Percentiles rank a stretch among this genome's conserved stretches.
These are phyloP conservation scores for Xanthoparmelia taractica DNA, from an alignment of 495 filamentous ascomycete species.

Conservation along the genomic window DNA sequence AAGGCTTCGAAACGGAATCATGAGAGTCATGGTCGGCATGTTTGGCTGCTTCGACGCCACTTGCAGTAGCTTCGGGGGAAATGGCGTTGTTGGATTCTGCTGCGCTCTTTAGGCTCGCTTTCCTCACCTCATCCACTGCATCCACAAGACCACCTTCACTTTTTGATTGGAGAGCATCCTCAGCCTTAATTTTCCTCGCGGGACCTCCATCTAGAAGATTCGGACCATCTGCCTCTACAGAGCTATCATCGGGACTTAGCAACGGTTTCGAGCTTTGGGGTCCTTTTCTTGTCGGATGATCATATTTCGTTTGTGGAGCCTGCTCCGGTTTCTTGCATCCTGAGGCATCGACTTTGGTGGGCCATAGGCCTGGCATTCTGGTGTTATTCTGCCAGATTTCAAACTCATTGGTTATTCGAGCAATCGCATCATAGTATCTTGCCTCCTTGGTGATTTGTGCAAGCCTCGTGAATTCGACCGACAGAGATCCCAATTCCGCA, in stretches of 20 bases:
- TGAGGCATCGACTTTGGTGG: constrained; percentile 68
- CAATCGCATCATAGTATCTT: constrained; percentile 92
- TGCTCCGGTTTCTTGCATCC: constrained; percentile 46
- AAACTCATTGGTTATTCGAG: constrained; percentile 81
- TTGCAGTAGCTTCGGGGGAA: neutral
- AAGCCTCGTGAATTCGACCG: constrained; percentile 91
- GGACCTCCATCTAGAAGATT: constrained; percentile 1
- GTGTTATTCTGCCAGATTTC: constrained; percentile 71
- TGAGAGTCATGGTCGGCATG: neutral
- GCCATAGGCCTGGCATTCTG: constrained; percentile 76
- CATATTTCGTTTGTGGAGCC: constrained; percentile 11
- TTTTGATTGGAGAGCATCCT: constrained; percentile 2
- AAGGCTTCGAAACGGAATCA: neutral
- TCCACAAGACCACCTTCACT: constrained; percentile 5
- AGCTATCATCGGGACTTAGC: neutral
- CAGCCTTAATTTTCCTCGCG: neutral
- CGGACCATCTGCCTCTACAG: neutral
- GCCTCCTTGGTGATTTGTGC: constrained; percentile 81
- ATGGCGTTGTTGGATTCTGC: neutral
- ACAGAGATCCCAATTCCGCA: constrained; percentile 83
- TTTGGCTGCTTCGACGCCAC: neutral
- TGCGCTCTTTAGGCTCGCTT: neutral
- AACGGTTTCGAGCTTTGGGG: neutral
- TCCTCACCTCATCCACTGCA: constrained; percentile 6
- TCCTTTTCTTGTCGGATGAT: constrained; percentile 13